Evolutionary conservation across 352 stramenopile genomes (phyloP).

Genomic region (Pythium periplocum): DNA sequence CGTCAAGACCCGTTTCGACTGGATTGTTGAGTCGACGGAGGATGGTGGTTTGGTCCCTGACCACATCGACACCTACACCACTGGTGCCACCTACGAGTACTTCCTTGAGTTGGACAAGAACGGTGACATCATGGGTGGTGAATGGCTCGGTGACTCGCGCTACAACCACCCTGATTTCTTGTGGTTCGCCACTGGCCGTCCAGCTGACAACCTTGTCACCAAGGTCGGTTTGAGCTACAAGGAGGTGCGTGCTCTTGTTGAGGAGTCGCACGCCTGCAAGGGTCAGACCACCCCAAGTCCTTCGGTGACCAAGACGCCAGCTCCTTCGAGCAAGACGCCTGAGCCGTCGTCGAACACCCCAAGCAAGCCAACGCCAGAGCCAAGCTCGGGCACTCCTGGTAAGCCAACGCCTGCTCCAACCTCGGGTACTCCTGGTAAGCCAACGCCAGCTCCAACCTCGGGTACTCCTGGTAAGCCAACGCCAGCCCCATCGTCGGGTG

Average conservation of each 20-base stretch:
- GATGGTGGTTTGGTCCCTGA: not conserved
- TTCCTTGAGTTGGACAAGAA: not conserved
- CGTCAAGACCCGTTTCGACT: slow-evolving; percentile 54
- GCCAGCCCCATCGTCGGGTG: slow-evolving; percentile 1
- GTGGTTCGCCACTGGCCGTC: not conserved
- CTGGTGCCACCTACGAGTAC: not conserved
- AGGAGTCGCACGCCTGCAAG: not conserved
- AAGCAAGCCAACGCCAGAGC: not conserved
- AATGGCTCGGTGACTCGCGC: not conserved
- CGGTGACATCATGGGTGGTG: not conserved
- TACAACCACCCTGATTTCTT: slow-evolving; percentile 1
- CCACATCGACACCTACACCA: not conserved
- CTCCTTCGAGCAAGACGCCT: not conserved
- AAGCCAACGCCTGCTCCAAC: slow-evolving; percentile 7
- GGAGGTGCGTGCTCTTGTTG: not conserved
- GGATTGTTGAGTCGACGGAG: slow-evolving; percentile 33
- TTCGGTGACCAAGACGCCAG: not conserved
- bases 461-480: slow-evolving; percentile 4
- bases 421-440: slow-evolving; percentile 2
- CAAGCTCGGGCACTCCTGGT: not conserved
- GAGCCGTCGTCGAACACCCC: not conserved
- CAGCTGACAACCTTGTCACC: not conserved
- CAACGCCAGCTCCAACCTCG: slow-evolving; percentile 4
- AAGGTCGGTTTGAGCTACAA: slow-evolving; percentile 1
- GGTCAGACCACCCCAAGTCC: too few relatives aligned